phyloP scores from a whole-genome alignment of 495 filamentous ascomycete species.

The Hypoxylon fuscum region DNA sequence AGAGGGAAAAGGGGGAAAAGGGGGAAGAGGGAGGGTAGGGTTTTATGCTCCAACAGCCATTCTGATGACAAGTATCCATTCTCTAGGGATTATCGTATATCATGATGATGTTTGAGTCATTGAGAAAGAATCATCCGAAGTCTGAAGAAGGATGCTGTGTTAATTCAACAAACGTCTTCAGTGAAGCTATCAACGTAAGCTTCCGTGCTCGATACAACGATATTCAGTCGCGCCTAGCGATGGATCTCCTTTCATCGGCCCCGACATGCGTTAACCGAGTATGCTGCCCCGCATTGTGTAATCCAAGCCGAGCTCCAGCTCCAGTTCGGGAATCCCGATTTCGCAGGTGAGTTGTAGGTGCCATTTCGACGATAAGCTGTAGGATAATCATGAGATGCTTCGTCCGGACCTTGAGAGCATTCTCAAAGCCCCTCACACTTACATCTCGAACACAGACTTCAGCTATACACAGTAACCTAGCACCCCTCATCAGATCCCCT shows the following conservation, averaged over 20 bases:
- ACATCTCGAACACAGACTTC: constrained; percentile 1
- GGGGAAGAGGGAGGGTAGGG: too few relatives aligned
- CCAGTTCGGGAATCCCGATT: constrained; percentile 14
- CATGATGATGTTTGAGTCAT: too few relatives aligned
- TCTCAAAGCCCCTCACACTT: constrained; percentile 9
- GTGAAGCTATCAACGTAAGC: too few relatives aligned
- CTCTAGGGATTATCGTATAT: too few relatives aligned
- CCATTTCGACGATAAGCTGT: constrained; percentile 2
- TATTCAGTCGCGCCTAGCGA: background rate
- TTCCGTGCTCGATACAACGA: constrained; percentile 7
- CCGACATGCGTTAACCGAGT: constrained; percentile 13
- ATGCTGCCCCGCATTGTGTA: constrained; percentile 17
- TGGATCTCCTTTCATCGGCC: background rate
- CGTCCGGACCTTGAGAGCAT: constrained; percentile 13
- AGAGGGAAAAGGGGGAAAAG: too few relatives aligned
- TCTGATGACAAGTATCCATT: too few relatives aligned
- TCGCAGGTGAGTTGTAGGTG: constrained; percentile 4
- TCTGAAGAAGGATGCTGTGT: too few relatives aligned
- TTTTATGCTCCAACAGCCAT: too few relatives aligned
- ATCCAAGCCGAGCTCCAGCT: background rate
- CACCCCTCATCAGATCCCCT: background rate
- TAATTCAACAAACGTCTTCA: too few relatives aligned
- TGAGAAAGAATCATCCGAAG: too few relatives aligned
- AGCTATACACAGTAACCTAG: background rate
- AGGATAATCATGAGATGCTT: constrained; percentile 38